Percentiles rank a stretch among this genome's conserved stretches.
Evolutionary conservation across 108 stramenopile species (phyloP).

Genomic region (Poteriospumella lacustris): DNA sequence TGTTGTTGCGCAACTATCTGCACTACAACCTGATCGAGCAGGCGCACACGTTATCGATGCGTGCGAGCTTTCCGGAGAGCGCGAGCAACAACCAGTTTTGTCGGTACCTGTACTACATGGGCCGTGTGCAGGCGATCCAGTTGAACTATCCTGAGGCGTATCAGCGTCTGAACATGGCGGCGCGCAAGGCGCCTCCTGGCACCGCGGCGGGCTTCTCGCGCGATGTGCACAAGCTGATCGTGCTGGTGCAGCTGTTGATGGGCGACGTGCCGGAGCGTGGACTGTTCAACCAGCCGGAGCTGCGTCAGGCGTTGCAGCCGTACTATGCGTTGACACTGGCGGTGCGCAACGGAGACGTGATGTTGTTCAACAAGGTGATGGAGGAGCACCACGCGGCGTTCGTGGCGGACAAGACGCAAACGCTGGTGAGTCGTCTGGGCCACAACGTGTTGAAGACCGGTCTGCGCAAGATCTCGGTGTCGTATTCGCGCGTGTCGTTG

Average conservation of each 20-base stretch:
- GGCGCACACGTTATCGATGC: constrained; percentile 81
- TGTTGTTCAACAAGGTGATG: constrained; percentile 70
- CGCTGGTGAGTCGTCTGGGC: constrained; percentile 84
- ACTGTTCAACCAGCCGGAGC: constrained; percentile 66
- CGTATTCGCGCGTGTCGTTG: constrained; percentile 77
- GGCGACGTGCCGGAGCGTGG: constrained; percentile 89
- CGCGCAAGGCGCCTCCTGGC: constrained; percentile 87
- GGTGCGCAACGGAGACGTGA: constrained; percentile 87
- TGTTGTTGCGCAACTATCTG: constrained; percentile 47
- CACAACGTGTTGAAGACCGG: constrained; percentile 97
- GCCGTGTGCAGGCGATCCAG: constrained; percentile 81
- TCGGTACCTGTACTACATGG: constrained; percentile 90
- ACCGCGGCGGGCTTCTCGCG: constrained; percentile 66
- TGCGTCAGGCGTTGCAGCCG: constrained; percentile 69
- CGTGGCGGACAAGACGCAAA: constrained; percentile 74
- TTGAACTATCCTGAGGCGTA: constrained; percentile 88
- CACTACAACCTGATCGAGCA: constrained; percentile 66
- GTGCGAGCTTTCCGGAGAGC: constrained; percentile 77
- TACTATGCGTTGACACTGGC: constrained; percentile 88
- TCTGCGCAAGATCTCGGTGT: constrained; percentile 80
- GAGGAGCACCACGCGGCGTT: constrained; percentile 59
- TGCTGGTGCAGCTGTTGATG: constrained; percentile 89
- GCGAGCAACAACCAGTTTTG: constrained; percentile 85
- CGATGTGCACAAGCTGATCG: constrained; percentile 25
- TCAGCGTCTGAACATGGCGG: constrained; percentile 81